A percentile compares a stretch with the other conserved stretches of the same genome.
Evolutionary conservation across 805 yeast genomes (phyloP).

Genomic region (Jamesozyma jinghongensis): DNA sequence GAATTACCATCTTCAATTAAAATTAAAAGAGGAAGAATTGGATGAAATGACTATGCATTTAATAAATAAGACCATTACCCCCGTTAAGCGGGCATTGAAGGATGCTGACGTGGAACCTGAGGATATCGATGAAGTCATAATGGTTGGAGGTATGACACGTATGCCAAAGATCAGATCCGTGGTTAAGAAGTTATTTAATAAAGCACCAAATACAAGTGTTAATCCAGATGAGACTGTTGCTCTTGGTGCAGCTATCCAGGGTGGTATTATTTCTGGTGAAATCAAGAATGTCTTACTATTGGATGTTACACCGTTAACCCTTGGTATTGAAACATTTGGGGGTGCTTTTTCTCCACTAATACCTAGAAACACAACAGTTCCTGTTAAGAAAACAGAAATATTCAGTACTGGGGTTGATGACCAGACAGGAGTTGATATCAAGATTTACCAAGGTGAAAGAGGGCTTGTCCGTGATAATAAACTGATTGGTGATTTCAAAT

Average conservation of each 20-base stretch:
- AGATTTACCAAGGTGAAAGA: constrained; percentile 76
- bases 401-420: constrained; percentile 80
- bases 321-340: constrained; percentile 80
- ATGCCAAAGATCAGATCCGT: constrained; percentile 70
- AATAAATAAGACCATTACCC: constrained; percentile 58
- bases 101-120: constrained; percentile 61
- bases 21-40: constrained; percentile 55
- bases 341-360: constrained; percentile 75
- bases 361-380: constrained; percentile 69
- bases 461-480: constrained; percentile 70
- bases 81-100: constrained; percentile 62
- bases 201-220: constrained; percentile 59
- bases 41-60: constrained; percentile 59
- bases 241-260: constrained; percentile 84
- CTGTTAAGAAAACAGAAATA: constrained; percentile 62
- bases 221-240: constrained; percentile 95
- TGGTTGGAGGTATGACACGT: constrained; percentile 87
- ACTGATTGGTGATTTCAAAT: constrained; percentile 62
- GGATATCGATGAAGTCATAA: constrained; percentile 63
- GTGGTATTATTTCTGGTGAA: constrained; percentile 77
- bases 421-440: constrained; percentile 74
- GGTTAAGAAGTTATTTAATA: constrained; percentile 51
- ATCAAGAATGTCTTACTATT: constrained; percentile 66
- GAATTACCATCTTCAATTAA: constrained; percentile 50
- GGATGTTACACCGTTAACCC: constrained; percentile 75